These are phyloP conservation scores for Takashimella koratensis DNA, from an alignment of 1,284 basidiomycete species.

Conservation along the genomic window DNA sequence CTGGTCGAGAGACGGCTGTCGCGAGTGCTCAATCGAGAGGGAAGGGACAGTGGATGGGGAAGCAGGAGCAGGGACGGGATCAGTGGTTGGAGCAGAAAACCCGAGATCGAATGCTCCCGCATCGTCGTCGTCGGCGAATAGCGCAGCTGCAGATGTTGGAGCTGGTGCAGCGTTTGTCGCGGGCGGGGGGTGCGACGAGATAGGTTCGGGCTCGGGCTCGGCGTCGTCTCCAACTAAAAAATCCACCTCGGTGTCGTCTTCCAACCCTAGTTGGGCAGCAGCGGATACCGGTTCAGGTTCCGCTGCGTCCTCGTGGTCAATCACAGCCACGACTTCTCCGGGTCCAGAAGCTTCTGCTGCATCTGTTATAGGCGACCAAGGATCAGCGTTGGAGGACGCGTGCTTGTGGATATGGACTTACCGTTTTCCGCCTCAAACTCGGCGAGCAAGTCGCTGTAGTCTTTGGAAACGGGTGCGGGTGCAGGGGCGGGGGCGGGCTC, in stretches of 20 bases:
- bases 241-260: slow-evolving; percentile 5
- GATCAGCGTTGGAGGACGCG: no score
- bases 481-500: not conserved
- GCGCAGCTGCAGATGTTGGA: slow-evolving; percentile 6
- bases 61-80: not conserved
- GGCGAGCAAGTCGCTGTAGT: slow-evolving; percentile 26
- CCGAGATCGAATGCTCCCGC: slow-evolving; percentile 6
- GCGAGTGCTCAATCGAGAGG: not conserved
- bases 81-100: not conserved
- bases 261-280: slow-evolving; percentile 6
- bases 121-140: slow-evolving; percentile 15
- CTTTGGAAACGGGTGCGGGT: slow-evolving; percentile 2
- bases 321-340: not conserved
- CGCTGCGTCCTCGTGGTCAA: not conserved
- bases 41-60: not conserved
- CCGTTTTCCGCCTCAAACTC: slow-evolving; percentile 24
- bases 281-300: not conserved
- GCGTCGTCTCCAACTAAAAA: slow-evolving; percentile 13
- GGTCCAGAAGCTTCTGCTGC: not conserved
- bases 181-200: not conserved
- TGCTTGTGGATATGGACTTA: not conserved
- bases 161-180: not conserved
- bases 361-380: not conserved
- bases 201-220: not conserved
- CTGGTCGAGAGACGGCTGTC: slow-evolving; percentile 1